These are phyloP conservation scores for Saccharata proteae DNA, from an alignment of 2,329 filamentous ascomycete species.

Conservation along the genomic window DNA sequence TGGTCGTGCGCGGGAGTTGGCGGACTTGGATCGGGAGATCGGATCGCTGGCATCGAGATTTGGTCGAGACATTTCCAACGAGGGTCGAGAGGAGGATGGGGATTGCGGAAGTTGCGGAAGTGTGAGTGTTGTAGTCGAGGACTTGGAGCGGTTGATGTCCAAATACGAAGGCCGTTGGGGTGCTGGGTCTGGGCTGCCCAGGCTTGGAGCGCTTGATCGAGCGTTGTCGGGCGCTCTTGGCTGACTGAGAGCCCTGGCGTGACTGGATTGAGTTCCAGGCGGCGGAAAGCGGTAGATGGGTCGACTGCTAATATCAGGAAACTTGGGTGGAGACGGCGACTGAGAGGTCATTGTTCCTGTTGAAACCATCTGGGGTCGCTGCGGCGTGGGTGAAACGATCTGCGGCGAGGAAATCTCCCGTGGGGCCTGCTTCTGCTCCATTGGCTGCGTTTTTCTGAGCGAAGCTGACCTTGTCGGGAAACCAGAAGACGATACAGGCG, in stretches of 20 bases:
- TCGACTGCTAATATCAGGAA: constrained; percentile 27
- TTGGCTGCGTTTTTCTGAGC: constrained; percentile 17
- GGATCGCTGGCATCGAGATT: constrained; percentile 48
- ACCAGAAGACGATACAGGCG: constrained; percentile 18
- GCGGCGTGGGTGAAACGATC: too few relatives aligned
- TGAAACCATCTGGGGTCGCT: constrained; percentile 45
- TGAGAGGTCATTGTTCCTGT: constrained; percentile 73
- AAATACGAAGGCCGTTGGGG: constrained; percentile 28
- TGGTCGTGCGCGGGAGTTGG: constrained; percentile 58
- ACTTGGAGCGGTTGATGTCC: constrained; percentile 37
- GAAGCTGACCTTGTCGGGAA: constrained; percentile 21
- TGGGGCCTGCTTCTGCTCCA: constrained; percentile 16
- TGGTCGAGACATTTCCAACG: constrained; percentile 59
- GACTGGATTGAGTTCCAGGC: constrained; percentile 20
- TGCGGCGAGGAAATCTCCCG: constrained; percentile 28
- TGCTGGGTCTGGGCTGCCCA: constrained; percentile 26
- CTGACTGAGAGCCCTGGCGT: constrained; percentile 37
- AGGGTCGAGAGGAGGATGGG: constrained; percentile 50
- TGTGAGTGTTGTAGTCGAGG: constrained; percentile 35
- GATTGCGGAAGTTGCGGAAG: constrained; percentile 41
- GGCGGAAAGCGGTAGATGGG: constrained; percentile 45
- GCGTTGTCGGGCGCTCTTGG: constrained; percentile 31
- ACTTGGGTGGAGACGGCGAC: constrained; percentile 28
- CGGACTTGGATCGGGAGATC: constrained; percentile 48
- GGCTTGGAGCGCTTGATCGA: constrained; percentile 21